Conservation (phyloP, 805 yeast genomes). For the Metschnikowia matae region DNA sequence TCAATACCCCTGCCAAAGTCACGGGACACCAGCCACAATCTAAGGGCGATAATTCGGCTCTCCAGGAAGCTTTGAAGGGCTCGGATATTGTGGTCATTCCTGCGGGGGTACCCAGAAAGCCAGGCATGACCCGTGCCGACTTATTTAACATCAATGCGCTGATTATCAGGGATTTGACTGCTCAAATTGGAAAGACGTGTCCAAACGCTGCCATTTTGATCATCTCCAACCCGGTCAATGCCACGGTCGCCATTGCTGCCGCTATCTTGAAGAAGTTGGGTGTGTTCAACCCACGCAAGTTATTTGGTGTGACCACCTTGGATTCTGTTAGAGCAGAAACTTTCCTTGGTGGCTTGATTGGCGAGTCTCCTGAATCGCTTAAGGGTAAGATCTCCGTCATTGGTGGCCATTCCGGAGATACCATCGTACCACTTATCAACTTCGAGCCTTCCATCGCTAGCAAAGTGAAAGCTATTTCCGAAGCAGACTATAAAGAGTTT, state of each 20-base stretch:
- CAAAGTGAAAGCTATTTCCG: conserved; percentile 17
- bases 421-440: conserved; percentile 39
- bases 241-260: conserved; percentile 48
- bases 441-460: conserved; percentile 16
- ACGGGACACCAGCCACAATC: conserved; percentile 38
- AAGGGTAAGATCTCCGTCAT: conserved; percentile 41
- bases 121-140: conserved; percentile 48
- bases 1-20: conserved; percentile 37
- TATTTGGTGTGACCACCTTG: conserved; percentile 45
- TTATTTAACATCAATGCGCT: conserved; percentile 45
- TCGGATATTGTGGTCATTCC: conserved; percentile 42
- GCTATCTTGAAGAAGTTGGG: conserved; percentile 45
- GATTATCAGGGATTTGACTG: conserved; percentile 41
- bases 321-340: conserved; percentile 46
- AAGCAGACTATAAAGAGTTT: conserved; percentile 17
- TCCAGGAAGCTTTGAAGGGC: conserved; percentile 34
- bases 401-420: conserved; percentile 47
- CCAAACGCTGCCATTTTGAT: conserved; percentile 44
- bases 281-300: conserved; percentile 42
- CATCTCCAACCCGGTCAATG: conserved; percentile 44
- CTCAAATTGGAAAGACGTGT: conserved; percentile 34
- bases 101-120: conserved; percentile 47
- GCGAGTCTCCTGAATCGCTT: conserved; percentile 27
- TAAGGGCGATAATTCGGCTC: conserved; percentile 36
- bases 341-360: conserved; percentile 37